Conservation (phyloP, 2,329 filamentous ascomycete genomes). For the Calycina marina region DNA sequence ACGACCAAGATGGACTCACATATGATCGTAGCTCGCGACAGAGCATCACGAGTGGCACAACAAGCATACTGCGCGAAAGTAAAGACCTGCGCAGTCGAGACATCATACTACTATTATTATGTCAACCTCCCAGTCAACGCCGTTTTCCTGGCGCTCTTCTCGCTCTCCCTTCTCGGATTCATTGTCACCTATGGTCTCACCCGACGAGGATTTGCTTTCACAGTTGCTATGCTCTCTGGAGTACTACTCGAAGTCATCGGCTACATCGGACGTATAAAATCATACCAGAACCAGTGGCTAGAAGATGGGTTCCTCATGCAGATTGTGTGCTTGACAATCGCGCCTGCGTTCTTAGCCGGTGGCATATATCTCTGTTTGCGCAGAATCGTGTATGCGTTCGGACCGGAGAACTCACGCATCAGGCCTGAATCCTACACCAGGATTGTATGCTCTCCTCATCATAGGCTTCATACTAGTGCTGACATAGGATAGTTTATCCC, state of each 20-base stretch:
- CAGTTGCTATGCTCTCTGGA: constrained; percentile 37
- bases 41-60: too few species aligned
- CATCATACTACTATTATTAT: constrained; percentile 35
- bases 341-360: constrained; percentile 48
- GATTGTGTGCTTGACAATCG: constrained; percentile 47
- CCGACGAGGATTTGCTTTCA: constrained; percentile 35
- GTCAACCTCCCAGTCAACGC: constrained; percentile 38
- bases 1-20: too few species aligned
- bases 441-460: constrained; percentile 27
- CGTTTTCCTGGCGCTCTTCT: constrained; percentile 36
- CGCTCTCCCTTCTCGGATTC: constrained; percentile 27
- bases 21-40: too few species aligned
- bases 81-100: constrained; percentile 22
- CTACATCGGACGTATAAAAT: constrained; percentile 41
- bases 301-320: constrained; percentile 37
- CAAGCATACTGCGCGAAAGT: too few species aligned
- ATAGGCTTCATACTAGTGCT: constrained; percentile 18
- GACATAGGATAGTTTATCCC: constrained; percentile 37
- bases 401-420: constrained; percentile 33
- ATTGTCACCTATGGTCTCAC: constrained; percentile 28
- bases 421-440: constrained; percentile 32
- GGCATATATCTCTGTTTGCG: constrained; percentile 48
- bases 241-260: constrained; percentile 41
- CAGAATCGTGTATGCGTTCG: constrained; percentile 33
- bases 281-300: constrained; percentile 37